Conservation (phyloP, 164 flowering plant species). For the Chloranthus sessilifolius region DNA sequence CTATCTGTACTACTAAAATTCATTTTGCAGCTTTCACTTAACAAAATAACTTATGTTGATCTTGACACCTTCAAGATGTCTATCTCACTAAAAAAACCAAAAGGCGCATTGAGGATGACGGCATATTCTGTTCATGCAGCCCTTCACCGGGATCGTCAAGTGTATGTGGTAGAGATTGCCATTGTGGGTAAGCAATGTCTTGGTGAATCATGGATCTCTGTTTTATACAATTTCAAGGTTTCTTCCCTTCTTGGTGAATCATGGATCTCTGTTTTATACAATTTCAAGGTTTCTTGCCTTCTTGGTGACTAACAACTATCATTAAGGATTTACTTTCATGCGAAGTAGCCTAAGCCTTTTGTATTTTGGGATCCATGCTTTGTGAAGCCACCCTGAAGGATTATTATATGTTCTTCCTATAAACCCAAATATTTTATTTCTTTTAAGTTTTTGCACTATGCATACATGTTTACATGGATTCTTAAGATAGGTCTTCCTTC, state of each 20-base stretch:
- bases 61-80: constrained; percentile 61
- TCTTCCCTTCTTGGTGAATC: background rate
- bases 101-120: constrained; percentile 89
- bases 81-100: constrained; percentile 74
- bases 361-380: too few relatives aligned
- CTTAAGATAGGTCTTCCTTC: constrained; percentile 7
- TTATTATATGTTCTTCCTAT: background rate
- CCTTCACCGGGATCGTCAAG: constrained; percentile 43
- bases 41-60: constrained; percentile 28
- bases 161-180: constrained; percentile 89
- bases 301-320: too few relatives aligned
- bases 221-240: too few relatives aligned
- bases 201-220: background rate
- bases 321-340: too few relatives aligned
- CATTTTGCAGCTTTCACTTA: too few relatives aligned
- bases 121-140: constrained; percentile 89
- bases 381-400: too few relatives aligned
- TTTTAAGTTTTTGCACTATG: background rate
- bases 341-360: too few relatives aligned
- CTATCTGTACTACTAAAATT: too few relatives aligned
- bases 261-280: too few relatives aligned
- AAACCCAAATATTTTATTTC: background rate
- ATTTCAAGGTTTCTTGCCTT: too few relatives aligned
- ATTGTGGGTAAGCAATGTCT: constrained; percentile 70
- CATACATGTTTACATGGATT: constrained; percentile 1